Percentiles rank a stretch among this genome's conserved stretches.
phyloP scores from a whole-genome alignment of 2,329 filamentous ascomycete genomes.

The Nemania diffusa region DNA sequence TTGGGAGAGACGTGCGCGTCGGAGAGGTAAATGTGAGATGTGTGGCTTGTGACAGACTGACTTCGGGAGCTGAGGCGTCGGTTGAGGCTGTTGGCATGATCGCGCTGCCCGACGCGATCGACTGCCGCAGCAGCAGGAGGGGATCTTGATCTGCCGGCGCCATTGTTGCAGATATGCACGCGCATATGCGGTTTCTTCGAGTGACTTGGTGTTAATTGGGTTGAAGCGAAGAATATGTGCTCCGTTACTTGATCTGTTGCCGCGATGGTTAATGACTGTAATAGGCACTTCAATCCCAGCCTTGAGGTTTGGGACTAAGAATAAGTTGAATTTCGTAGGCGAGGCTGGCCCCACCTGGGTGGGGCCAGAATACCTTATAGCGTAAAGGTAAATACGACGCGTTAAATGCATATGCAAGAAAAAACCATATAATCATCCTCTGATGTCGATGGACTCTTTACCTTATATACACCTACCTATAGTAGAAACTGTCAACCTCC shows the following conservation, averaged over 20 bases:
- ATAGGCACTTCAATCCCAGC: slow-evolving; percentile 7
- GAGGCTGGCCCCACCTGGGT: slow-evolving; percentile 24
- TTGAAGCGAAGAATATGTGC: neutral
- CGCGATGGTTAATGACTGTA: neutral
- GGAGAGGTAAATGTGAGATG: slow-evolving; percentile 78
- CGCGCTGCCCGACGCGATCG: slow-evolving; percentile 76
- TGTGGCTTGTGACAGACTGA: slow-evolving; percentile 77
- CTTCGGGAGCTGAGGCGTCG: slow-evolving; percentile 70
- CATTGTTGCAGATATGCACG: slow-evolving; percentile 56
- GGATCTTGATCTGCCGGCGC: slow-evolving; percentile 75
- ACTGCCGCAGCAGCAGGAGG: slow-evolving; percentile 83
- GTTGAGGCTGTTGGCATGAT: slow-evolving; percentile 79
- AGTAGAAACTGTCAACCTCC: too few relatives aligned
- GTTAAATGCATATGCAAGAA: slow-evolving; percentile 21
- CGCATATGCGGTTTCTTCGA: neutral
- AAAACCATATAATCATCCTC: neutral
- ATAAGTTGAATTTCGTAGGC: slow-evolving; percentile 26
- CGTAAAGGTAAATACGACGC: neutral
- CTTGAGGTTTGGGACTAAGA: slow-evolving; percentile 15
- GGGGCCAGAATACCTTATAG: slow-evolving; percentile 19
- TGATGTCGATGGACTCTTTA: too few relatives aligned
- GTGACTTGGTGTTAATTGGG: neutral
- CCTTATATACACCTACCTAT: neutral
- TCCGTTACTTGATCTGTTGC: neutral
- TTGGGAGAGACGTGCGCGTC: slow-evolving; percentile 69